These are phyloP conservation scores for Metarhizium robertsii DNA, from an alignment of 2,329 filamentous ascomycete genomes.

Conservation along the genomic window DNA sequence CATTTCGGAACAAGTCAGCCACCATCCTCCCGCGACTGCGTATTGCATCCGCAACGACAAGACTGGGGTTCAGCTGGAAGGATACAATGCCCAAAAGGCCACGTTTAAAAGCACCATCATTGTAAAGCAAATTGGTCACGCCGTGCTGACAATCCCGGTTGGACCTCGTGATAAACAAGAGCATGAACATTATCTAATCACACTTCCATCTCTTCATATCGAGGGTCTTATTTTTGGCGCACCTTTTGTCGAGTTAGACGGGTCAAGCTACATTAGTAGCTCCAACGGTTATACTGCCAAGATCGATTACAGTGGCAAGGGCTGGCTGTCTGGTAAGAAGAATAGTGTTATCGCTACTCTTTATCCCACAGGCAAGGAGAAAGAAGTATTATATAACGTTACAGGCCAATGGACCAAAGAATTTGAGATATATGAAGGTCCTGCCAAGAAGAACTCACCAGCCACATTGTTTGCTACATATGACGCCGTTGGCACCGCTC, in stretches of 20 bases:
- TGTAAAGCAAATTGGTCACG: constrained; percentile 90
- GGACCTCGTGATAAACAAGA: constrained; percentile 20
- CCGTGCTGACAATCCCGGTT: constrained; percentile 63
- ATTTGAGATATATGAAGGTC: constrained; percentile 67
- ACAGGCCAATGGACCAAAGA: constrained; percentile 85
- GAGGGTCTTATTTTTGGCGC: constrained; percentile 81
- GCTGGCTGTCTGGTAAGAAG: constrained; percentile 93
- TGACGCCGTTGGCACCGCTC: constrained; percentile 45
- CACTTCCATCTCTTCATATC: constrained; percentile 83
- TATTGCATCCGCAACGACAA: constrained; percentile 86
- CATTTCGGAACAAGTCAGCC: constrained; percentile 88
- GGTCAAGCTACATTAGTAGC: constrained; percentile 74
- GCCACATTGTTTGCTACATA: constrained; percentile 48
- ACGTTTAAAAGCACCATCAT: constrained; percentile 91
- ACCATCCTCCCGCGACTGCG: constrained; percentile 90
- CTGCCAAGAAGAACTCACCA: constrained; percentile 38
- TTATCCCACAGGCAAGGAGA: constrained; percentile 61
- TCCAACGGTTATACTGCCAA: constrained; percentile 80
- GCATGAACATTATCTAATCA: constrained; percentile 76
- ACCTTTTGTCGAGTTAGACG: constrained; percentile 87
- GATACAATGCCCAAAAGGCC: constrained; percentile 94
- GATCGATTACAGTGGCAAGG: constrained; percentile 88
- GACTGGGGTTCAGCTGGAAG: constrained; percentile 69
- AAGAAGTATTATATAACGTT: constrained; percentile 68
- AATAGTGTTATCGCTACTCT: constrained; percentile 75